Conservation (phyloP, 257 asterid species). For the Leonotis leonurus region DNA sequence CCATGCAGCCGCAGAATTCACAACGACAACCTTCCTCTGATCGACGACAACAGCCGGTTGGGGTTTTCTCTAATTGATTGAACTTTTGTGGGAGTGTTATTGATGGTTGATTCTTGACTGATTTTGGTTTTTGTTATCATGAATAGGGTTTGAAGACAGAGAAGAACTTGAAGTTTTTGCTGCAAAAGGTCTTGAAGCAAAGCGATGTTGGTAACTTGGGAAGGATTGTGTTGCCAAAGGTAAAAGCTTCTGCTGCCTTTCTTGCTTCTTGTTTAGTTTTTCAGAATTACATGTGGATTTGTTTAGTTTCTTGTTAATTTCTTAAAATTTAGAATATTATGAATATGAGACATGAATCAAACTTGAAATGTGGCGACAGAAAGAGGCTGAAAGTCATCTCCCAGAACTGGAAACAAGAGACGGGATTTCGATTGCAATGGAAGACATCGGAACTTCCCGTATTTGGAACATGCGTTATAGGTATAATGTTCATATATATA, state of each 20-base stretch:
- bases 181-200: slow-evolving; percentile 97
- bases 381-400: slow-evolving; percentile 87
- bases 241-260: slow-evolving; percentile 17
- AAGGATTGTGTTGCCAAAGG: slow-evolving; percentile 93
- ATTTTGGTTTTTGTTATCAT: neutral
- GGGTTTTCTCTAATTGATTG: neutral
- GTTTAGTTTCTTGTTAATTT: neutral
- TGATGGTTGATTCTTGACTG: neutral
- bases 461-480: slow-evolving; percentile 87
- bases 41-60: slow-evolving; percentile 41
- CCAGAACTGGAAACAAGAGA: slow-evolving; percentile 87
- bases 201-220: slow-evolving; percentile 96
- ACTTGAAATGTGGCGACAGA: slow-evolving; percentile 32
- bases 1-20: slow-evolving; percentile 26
- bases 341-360: neutral
- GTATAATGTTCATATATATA: slow-evolving; percentile 31
- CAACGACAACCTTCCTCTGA: slow-evolving; percentile 28
- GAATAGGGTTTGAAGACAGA: slow-evolving; percentile 52
- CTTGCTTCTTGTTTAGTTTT: neutral
- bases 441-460: slow-evolving; percentile 81
- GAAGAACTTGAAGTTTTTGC: slow-evolving; percentile 73
- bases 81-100: neutral
- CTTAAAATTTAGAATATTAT: too few species aligned
- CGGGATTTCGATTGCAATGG: slow-evolving; percentile 78
- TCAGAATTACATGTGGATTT: neutral